Evolutionary conservation across 2,329 filamentous ascomycete species (phyloP).

Genomic region (Fusarium oxysporum): DNA sequence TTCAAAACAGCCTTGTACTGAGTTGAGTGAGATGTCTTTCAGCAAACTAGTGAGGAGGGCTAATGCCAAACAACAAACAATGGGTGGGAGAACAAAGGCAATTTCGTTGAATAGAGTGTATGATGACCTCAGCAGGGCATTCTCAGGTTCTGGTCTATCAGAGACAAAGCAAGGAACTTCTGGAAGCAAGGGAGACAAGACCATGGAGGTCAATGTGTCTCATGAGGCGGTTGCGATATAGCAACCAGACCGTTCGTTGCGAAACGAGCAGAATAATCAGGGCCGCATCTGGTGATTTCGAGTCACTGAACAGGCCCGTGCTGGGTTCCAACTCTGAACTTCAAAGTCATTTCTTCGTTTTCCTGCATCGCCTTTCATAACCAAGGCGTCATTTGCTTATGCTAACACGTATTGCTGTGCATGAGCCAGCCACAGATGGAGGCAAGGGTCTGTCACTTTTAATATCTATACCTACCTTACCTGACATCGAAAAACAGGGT

Average conservation of each 20-base stretch:
- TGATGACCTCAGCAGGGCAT: constrained; percentile 5
- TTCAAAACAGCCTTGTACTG: background rate
- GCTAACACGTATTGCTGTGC: constrained; percentile 22
- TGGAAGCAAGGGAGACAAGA: constrained; percentile 27
- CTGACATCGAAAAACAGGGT: background rate
- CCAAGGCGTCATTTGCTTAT: constrained; percentile 21
- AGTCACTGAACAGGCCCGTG: constrained; percentile 9
- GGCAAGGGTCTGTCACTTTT: background rate
- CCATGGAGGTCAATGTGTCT: constrained; percentile 20
- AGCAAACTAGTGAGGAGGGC: background rate
- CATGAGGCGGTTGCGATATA: constrained; percentile 2
- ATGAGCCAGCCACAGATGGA: constrained; percentile 11
- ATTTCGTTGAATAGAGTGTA: background rate
- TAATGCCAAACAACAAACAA: constrained; percentile 11
- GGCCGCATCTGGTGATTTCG: background rate
- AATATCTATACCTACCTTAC: background rate
- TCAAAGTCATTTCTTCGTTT: constrained; percentile 3
- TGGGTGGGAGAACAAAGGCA: constrained; percentile 4
- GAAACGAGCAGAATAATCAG: background rate
- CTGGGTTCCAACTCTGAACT: background rate
- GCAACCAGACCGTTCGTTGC: background rate
- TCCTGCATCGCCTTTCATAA: background rate
- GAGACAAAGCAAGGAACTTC: constrained; percentile 3
- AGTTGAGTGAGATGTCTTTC: constrained; percentile 28
- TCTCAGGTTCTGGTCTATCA: constrained; percentile 10